Percentiles rank a stretch among this genome's conserved stretches.
Conservation (phyloP, 2,329 filamentous ascomycete genomes). For the Trichoderma atrobrunneum region DNA sequence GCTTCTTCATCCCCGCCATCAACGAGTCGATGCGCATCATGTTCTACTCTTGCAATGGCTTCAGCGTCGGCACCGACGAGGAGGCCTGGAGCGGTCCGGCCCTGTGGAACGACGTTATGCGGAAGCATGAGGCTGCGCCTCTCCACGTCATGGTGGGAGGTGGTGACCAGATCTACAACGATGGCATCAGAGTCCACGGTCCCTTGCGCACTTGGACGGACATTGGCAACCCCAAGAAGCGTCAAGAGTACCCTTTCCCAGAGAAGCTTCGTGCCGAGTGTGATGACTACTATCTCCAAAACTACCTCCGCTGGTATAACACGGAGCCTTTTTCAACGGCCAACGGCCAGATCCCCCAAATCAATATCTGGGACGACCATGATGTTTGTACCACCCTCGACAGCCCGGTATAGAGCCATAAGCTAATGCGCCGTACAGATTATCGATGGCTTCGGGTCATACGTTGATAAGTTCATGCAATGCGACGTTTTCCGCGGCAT, state of each 20-base stretch:
- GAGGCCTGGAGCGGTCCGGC: conserved; percentile 86
- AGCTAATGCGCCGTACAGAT: conserved; percentile 57
- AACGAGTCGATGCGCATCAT: conserved; percentile 94
- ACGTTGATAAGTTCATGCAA: conserved; percentile 89
- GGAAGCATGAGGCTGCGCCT: conserved; percentile 72
- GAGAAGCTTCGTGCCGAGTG: conserved; percentile 76
- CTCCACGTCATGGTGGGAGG: conserved; percentile 97
- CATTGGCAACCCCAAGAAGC: conserved; percentile 78
- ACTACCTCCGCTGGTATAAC: conserved; percentile 82
- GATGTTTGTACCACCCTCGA: conserved; percentile 52
- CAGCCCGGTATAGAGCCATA: conserved; percentile 8
- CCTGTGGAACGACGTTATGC: conserved; percentile 89
- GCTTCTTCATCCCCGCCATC: conserved; percentile 80
- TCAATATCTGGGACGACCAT: conserved; percentile 99
- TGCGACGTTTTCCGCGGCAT: conserved; percentile 89
- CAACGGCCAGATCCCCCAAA: conserved; percentile 88
- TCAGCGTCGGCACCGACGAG: conserved; percentile 82
- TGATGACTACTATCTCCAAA: conserved; percentile 86
- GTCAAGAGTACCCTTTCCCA: conserved; percentile 74
- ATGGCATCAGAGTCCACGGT: conserved; percentile 81
- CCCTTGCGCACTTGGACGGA: conserved; percentile 80
- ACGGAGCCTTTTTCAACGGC: conserved; percentile 81
- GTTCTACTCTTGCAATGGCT: conserved; percentile 98
- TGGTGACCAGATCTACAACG: conserved; percentile 96
- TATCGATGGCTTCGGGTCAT: conserved; percentile 90